A percentile compares a stretch with the other conserved stretches of the same genome.
These are phyloP conservation scores for Wickerhamiella siamensis DNA, from an alignment of 805 yeast genomes.

Conservation along the genomic window DNA sequence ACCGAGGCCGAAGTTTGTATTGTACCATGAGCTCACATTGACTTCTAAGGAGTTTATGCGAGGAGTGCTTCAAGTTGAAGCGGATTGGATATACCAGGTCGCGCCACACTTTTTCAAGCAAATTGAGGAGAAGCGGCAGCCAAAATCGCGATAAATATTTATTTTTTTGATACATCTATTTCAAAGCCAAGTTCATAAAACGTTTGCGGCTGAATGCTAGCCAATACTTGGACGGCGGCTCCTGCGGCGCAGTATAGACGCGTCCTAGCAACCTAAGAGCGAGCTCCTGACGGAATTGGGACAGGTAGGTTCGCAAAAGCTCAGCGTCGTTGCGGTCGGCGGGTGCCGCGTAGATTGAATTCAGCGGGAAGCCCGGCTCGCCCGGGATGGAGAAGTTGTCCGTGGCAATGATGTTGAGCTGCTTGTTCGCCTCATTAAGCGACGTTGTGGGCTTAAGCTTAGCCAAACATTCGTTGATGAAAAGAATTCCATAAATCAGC, in stretches of 20 bases:
- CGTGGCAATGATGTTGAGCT: conserved; percentile 70
- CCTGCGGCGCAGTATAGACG: conserved; percentile 39
- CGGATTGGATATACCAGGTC: conserved; percentile 57
- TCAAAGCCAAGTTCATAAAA: conserved; percentile 82
- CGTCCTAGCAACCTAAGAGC: conserved; percentile 65
- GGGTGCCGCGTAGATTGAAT: conserved; percentile 63
- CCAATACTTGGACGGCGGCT: conserved; percentile 79
- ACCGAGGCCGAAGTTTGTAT: conserved; percentile 49
- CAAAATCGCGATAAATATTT: not conserved
- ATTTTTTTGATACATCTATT: not conserved
- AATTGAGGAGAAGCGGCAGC: not conserved
- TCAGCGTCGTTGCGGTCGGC: conserved; percentile 62
- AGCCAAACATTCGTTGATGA: conserved; percentile 69
- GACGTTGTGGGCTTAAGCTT: conserved; percentile 38
- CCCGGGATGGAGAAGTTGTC: conserved; percentile 91
- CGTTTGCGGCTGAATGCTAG: conserved; percentile 86
- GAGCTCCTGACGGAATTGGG: conserved; percentile 90
- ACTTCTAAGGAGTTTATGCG: conserved; percentile 89
- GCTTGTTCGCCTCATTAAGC: conserved; percentile 28
- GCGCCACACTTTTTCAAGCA: conserved; percentile 26
- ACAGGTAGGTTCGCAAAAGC: conserved; percentile 62
- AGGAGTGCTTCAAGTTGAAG: conserved; percentile 67
- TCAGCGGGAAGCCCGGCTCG: conserved; percentile 85
- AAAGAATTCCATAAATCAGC: conserved; percentile 84
- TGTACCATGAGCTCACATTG: conserved; percentile 67